Evolutionary conservation across 768 basidiomycete species (phyloP), one percentile per base, ranked within the genome.

Genomic region (Mycena crocata): DNA sequence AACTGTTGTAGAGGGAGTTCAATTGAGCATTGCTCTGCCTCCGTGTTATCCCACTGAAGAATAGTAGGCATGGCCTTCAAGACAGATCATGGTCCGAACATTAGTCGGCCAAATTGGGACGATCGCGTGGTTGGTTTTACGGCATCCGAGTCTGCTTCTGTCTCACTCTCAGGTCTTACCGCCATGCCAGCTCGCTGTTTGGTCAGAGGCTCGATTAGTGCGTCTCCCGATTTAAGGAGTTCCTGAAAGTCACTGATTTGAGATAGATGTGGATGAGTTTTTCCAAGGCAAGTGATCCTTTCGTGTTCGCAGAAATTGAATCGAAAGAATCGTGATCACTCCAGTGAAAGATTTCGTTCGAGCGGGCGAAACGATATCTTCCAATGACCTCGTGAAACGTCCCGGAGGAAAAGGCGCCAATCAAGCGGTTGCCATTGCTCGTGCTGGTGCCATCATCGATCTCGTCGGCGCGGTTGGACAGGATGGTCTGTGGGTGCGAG

Each of bases 391-490:
- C 56, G 83, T 84, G 54, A 82, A 84, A 54, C 81, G 85, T 0
- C 79, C 84, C 2, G 89, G 89, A 6, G 89, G 89, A 2, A 90
- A 90, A 72, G 89, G 89, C 35, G 88, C 86, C 12, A 90, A 90
- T 73, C 89, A 90, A 73, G 86, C 89, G 8, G 84, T 86, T 8
- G 87, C 89, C 3, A 79, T 89, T 24, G 82, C 84, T 0, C 81
- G 81, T 40, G 88, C 89, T 19, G 86, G 86, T 15, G 86, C 80
- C 1, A 68, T 59, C 6, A 86, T 83, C 17, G 75, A 78, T 55
- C 82, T 89, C 52, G 83, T 84, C 70, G 88, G 86, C 8, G 83
- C 85, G 0, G 78, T 89, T 24, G 89, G 89, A 10, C 72, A 79
- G 31, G 89, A 90, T 68, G 87, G 87, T 7, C 32, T 69, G 6